Evolutionary conservation across 2,329 filamentous ascomycete species (phyloP).

Genomic region (Aspergillus pseudoviridinutans): DNA sequence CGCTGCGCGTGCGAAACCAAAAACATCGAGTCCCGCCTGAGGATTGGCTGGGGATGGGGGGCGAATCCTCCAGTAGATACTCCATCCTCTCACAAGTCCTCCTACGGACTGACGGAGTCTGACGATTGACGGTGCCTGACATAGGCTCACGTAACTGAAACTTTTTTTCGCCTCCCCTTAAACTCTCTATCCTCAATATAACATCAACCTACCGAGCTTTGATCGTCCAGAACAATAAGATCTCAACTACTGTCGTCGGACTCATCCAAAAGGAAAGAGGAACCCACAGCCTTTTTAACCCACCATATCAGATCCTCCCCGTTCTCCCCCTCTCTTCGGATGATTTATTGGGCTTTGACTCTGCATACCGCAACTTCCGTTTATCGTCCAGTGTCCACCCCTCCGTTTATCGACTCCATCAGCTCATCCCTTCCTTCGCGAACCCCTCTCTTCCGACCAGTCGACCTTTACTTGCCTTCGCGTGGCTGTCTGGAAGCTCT

Average conservation of each 20-base stretch:
- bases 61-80: slow-evolving; percentile 1
- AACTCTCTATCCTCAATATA: background rate
- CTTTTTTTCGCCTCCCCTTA: background rate
- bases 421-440: slow-evolving; percentile 5
- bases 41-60: slow-evolving; percentile 8
- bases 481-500: slow-evolving; percentile 16
- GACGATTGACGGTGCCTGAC: background rate
- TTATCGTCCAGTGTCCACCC: slow-evolving; percentile 14
- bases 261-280: background rate
- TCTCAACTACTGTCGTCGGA: background rate
- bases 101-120: background rate
- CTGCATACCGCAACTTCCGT: slow-evolving; percentile 26
- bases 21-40: slow-evolving; percentile 17
- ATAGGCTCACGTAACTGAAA: background rate
- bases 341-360: slow-evolving; percentile 16
- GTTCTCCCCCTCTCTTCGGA: slow-evolving; percentile 12
- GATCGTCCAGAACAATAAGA: background rate
- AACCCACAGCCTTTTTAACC: background rate
- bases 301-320: background rate
- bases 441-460: slow-evolving; percentile 18
- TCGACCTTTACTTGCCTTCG: slow-evolving; percentile 13
- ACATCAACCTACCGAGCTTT: background rate
- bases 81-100: slow-evolving; percentile 1
- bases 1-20: slow-evolving; percentile 20
- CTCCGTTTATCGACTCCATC: slow-evolving; percentile 7